These are phyloP conservation scores for Pythium dissotocum DNA, from an alignment of 352 stramenopile species.

Conservation along the genomic window DNA sequence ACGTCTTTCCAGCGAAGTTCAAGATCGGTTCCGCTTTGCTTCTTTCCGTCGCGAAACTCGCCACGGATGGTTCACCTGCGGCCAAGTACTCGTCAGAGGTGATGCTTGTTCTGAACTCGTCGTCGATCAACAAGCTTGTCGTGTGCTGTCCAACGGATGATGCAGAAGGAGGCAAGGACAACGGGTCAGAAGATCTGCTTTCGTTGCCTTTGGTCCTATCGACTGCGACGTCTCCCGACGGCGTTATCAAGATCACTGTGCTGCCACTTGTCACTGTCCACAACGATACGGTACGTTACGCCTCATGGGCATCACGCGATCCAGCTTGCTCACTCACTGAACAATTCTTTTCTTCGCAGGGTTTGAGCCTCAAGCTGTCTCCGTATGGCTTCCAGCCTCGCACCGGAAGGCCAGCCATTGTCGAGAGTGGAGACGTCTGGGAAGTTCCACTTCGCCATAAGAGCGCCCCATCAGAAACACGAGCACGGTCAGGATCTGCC, in stretches of 20 bases:
- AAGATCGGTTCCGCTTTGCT: background rate
- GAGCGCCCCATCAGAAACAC: background rate
- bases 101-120: background rate
- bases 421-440: slow-evolving; percentile 5
- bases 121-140: slow-evolving; percentile 1
- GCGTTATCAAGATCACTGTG: slow-evolving; percentile 11
- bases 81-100: slow-evolving; percentile 11
- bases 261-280: slow-evolving; percentile 21
- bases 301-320: too few species aligned
- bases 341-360: slow-evolving; percentile 9
- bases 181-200: background rate
- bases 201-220: slow-evolving; percentile 13
- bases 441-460: slow-evolving; percentile 8
- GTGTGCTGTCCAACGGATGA: slow-evolving; percentile 3
- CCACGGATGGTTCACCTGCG: background rate
- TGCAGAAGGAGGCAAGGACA: background rate
- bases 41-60: background rate
- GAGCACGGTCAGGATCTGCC: slow-evolving; percentile 3
- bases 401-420: background rate
- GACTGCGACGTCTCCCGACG: background rate
- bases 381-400: background rate
- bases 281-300: slow-evolving; percentile 26
- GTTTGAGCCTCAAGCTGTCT: slow-evolving; percentile 7
- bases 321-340: too few species aligned
- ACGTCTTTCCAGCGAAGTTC: background rate